Base-by-base conservation (phyloP, 2,329 filamentous ascomycete species). In the Atkinsonella hypoxylon region DNA sequence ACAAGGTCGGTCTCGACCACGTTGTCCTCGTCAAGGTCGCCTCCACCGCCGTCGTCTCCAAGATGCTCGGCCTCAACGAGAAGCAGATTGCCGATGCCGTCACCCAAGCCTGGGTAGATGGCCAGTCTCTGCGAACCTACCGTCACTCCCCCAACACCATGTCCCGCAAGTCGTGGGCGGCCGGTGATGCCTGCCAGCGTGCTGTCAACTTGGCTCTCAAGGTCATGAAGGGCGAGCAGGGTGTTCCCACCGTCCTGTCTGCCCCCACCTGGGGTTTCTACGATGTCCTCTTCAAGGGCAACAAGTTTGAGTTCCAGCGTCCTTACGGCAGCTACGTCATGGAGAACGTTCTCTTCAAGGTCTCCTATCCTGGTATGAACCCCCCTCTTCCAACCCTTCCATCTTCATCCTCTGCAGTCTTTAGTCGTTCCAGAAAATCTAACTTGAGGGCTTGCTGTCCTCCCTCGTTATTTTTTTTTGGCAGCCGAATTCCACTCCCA, bases 321-420 rank as follows among this genome's bases (percentile, higher is more conserved):
- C 82, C 85, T 53, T 98, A 98, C 66, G 91, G 90, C 66, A 95
- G 87, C 77, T 98, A 98, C 70, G 93, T 98, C 59, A 98, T 98
- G 93, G 93, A 98, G 82, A 98, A 97, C 65, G 89, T 98, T 54
- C 83, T 98, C 57, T 98, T 98, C 85, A 98, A 98, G 81, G 93
- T 98, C 54, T 98, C 93, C 44, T 97, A 96, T 69, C 91, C 91
- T 64, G 87, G 87, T 89, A 75, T 67, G 78, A 67, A n/a, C n/a
- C n/a, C 13, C 13, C 17, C 15, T 1, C 20, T 42, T 17, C 43
- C 20, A 17, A 17, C 20, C 5, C 13, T n/a, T n/a, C n/a, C 12
- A 31, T 17, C 2, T 17, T 18, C 4, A 18, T 15, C 10, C n/a
- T 8, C 45, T 9, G 6, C 45, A 7, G 13, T 12, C 1, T n/a